Base-by-base conservation (phyloP, 2,329 filamentous ascomycete genomes). In the Ophiostoma piceae region DNA sequence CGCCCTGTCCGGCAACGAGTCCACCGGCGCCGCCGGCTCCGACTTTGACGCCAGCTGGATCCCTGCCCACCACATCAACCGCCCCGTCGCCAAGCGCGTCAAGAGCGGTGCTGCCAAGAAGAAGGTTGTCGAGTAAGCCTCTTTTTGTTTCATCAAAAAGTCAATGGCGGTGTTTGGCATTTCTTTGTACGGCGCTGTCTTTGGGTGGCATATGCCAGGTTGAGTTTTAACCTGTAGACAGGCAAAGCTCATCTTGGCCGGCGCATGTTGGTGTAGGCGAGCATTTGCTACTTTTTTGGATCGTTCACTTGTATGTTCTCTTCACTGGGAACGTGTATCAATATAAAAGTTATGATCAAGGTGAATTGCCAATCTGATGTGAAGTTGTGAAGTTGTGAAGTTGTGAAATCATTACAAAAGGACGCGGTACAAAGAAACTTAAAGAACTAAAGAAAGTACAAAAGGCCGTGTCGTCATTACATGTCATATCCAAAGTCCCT, bases 11-110 rank as follows among this genome's bases (percentile, higher is more conserved):
- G 90, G 90, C 73, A 86, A 88, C 73, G 91, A 92, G 80, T 87
- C 88, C 70, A 85, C 90, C 67, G 88, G 88, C 73, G 87, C 89
- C 70, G 88, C 87, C 73, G 87, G 89, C 71, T 84, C 88, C 73
- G 83, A 85, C 72, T 96, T 94, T 80, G 94, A 97, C 76, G 90
- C 94, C 83, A 92, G 90, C 83, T 97, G 94, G 94, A 97, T 97
- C 76, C 93, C 94, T 39, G 88, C 89, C 73, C 88, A 91, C 79
- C 94, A 98, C 81, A 88, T 97, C 79, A 92, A 94, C 83, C 90
- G 92, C 75, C 94, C 94, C 51, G 85, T 90, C 75, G 90, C 87
- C 70, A 86, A 86, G 79, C 85, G 87, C 74, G 85, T 87, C 79
- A 89, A 88, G 86, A 86, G 84, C 74, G 80, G 84, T 74, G 82